Evolutionary conservation across 352 stramenopile species (phyloP), one percentile per base, ranked within the genome.

Genomic region (Plasmopara muralis): DNA sequence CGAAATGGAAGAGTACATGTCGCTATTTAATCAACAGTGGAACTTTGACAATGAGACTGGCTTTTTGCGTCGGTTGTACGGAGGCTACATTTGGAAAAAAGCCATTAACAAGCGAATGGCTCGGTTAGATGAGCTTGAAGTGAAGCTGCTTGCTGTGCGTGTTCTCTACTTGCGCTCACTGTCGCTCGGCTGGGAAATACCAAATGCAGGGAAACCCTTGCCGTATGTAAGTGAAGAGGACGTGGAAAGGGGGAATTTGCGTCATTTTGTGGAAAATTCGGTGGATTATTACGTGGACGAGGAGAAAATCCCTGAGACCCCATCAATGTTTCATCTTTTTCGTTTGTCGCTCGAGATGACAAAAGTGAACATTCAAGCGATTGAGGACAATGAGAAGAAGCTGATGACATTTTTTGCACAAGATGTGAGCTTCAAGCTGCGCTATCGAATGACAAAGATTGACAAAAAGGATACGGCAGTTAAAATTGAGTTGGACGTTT

Each of bases 171-270:
- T 93, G 50, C 73, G 84, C 6, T 74, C 72, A 0, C 20, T 77
- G 20, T 67, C 79, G 16, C 59, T 93, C 7, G 68, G 58, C 25
- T 93, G 79, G 79, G 55, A 71, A 16, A 67, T 95, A 40, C 84
- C 84, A 9, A 69, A 69, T 44, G 73, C 51, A 33, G 83, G 81
- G 2, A 67, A 64, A 4, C 62, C 72, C 7, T 47, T 93, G 44
- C 73, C 64, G 7, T 70, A 73, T 33, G 65, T 64, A 10, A 60
- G 60, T 15, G 63, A 80, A 34, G 66, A 83, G 3, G 55, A 72
- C 2, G 54, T 77, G 39, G 69, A 73, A 12, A 67, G 61, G 18
- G 74, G 70, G 28, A 73, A 88, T 37, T 43, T 95, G 40, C 68
- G 66, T 13, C 74, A 71, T 38, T 89, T 95, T 25, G 35, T 89